These are phyloP conservation scores for Pichia sp. DNA, from an alignment of 1,139 yeast species.

Conservation along the genomic window DNA sequence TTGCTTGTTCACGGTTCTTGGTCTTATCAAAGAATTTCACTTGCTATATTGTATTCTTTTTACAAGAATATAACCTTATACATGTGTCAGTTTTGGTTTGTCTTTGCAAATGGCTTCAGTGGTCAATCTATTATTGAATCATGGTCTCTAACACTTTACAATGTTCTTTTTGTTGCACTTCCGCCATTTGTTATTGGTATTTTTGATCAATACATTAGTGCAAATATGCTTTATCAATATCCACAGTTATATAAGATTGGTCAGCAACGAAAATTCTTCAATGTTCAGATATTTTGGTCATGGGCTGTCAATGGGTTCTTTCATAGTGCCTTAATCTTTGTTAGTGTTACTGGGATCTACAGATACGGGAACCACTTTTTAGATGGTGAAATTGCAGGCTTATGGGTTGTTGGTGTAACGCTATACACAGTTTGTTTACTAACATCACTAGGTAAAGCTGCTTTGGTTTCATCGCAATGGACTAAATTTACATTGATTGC, in stretches of 20 bases:
- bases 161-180: constrained; percentile 88
- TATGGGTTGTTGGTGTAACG: constrained; percentile 95
- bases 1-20: constrained; percentile 93
- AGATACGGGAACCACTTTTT: constrained; percentile 58
- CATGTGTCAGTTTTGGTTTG: constrained; percentile 98
- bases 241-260: constrained; percentile 92
- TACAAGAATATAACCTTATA: constrained; percentile 92
- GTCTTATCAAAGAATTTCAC: constrained; percentile 92
- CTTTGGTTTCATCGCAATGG: constrained; percentile 87
- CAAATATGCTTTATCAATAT: constrained; percentile 79
- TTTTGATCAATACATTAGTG: constrained; percentile 92
- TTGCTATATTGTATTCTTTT: constrained; percentile 88
- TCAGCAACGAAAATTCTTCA: constrained; percentile 80
- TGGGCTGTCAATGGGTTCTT: constrained; percentile 95
- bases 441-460: constrained; percentile 93
- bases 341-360: constrained; percentile 66
- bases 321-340: constrained; percentile 80
- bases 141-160: constrained; percentile 95
- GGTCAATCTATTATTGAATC: constrained; percentile 96
- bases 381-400: constrained; percentile 71
- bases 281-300: constrained; percentile 90
- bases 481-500: constrained; percentile 87
- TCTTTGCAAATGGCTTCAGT: constrained; percentile 82
- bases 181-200: constrained; percentile 97
- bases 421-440: constrained; percentile 80